A percentile compares a stretch with the other conserved stretches of the same genome.
phyloP scores from a whole-genome alignment of 805 yeast genomes.

The Kodamaea neixiangensis region DNA sequence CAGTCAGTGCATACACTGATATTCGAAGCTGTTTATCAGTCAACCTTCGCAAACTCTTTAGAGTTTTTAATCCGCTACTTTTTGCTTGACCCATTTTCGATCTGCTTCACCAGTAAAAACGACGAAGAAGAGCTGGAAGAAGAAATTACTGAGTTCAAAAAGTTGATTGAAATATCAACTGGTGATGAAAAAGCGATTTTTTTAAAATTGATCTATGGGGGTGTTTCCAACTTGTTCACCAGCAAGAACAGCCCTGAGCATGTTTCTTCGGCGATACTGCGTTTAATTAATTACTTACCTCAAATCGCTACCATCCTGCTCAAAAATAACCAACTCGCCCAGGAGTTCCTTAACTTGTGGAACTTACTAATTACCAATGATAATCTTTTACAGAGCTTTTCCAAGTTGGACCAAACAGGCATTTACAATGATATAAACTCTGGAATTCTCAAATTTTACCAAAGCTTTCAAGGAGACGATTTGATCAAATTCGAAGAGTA shows the following conservation, averaged over 20 bases:
- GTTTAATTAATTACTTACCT: conserved; percentile 26
- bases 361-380: conserved; percentile 20
- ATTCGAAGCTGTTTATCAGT: conserved; percentile 35
- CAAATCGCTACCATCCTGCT: conserved; percentile 24
- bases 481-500: conserved; percentile 14
- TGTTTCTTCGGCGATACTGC: background rate
- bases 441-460: conserved; percentile 26
- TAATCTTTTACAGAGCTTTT: conserved; percentile 25
- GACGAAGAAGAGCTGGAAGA: conserved; percentile 13
- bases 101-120: conserved; percentile 16
- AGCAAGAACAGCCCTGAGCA: conserved; percentile 18
- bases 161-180: conserved; percentile 27
- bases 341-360: conserved; percentile 29
- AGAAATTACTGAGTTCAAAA: conserved; percentile 32
- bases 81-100: conserved; percentile 45
- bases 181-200: conserved; percentile 25
- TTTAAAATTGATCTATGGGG: conserved; percentile 44
- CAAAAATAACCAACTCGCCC: conserved; percentile 18
- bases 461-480: conserved; percentile 12
- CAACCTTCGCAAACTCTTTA: conserved; percentile 35
- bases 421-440: conserved; percentile 30
- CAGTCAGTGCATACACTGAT: conserved; percentile 16
- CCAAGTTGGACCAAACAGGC: conserved; percentile 23
- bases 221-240: conserved; percentile 29
- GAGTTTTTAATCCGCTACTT: conserved; percentile 43